Evolutionary conservation across 495 filamentous ascomycete genomes (phyloP).

Genomic region (Antarctomyces pellizariae): DNA sequence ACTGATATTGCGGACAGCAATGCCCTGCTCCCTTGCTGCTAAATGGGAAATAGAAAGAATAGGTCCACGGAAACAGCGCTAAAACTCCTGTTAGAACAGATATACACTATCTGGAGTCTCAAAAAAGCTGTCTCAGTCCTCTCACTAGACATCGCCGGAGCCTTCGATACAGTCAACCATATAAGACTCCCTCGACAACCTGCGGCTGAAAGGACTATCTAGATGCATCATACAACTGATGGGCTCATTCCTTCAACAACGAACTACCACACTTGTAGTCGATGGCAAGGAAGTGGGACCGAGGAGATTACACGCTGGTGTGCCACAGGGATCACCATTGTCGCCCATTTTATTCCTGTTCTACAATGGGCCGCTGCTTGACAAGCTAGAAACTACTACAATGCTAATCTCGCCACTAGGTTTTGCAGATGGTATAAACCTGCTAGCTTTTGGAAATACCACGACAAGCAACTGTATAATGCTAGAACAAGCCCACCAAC

Average conservation of each 20-base stretch:
- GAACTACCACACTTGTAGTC: constrained; percentile 4
- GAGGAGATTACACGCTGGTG: constrained; percentile 4
- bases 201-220: constrained; percentile 3
- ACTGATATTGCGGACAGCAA: constrained; percentile 7
- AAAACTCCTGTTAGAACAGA: constrained; percentile 8
- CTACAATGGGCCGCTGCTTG: constrained; percentile 14
- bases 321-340: constrained; percentile 14
- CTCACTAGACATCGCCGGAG: constrained; percentile 9
- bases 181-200: constrained; percentile 7
- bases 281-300: neutral
- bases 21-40: constrained; percentile 6
- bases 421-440: constrained; percentile 12
- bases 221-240: constrained; percentile 4
- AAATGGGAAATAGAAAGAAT: constrained; percentile 9
- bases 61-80: constrained; percentile 9
- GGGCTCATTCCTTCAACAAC: constrained; percentile 3
- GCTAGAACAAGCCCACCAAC: constrained; percentile 9
- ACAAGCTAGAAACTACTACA: constrained; percentile 5
- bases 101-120: constrained; percentile 7
- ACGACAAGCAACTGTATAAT: constrained; percentile 9
- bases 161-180: constrained; percentile 10
- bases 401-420: constrained; percentile 7
- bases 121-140: too few relatives aligned
- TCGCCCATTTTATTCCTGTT: constrained; percentile 16
- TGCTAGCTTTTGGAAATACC: constrained; percentile 8